phyloP scores from a whole-genome alignment of 441 rosid species.

The Erodium moschatum region DNA sequence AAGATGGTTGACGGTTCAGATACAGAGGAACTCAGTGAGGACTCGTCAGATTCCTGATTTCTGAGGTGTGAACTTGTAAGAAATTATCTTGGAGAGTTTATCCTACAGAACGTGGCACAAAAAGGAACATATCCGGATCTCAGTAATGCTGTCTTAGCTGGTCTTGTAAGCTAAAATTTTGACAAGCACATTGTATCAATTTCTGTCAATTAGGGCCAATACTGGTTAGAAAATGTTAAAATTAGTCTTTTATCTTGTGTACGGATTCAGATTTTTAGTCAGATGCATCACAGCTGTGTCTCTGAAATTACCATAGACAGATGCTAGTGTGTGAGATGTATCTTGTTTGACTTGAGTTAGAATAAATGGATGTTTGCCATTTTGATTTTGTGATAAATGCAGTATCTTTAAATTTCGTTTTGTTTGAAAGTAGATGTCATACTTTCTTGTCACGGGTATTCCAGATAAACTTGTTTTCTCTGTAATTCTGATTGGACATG shows the following conservation, averaged over 20 bases:
- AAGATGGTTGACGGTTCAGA: slow-evolving; percentile 63
- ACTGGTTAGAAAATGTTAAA: neutral
- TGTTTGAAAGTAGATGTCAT: too few species aligned
- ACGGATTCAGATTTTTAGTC: neutral
- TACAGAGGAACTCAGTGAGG: slow-evolving; percentile 34
- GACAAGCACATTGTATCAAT: too few species aligned
- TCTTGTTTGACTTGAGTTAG: too few species aligned
- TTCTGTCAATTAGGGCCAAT: neutral
- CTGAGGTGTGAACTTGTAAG: neutral
- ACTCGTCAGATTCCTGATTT: slow-evolving; percentile 11
- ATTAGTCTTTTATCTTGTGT: neutral
- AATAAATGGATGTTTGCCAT: too few species aligned
- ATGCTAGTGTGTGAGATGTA: too few species aligned
- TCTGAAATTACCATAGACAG: too few species aligned
- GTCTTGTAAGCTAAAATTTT: neutral
- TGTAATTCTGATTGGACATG: too few species aligned
- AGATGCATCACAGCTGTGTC: neutral
- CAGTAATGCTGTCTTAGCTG: neutral
- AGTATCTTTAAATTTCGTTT: too few species aligned
- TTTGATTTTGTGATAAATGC: too few species aligned
- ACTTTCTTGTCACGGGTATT: too few species aligned
- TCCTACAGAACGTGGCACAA: neutral
- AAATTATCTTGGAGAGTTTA: neutral
- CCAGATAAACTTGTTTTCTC: too few species aligned
- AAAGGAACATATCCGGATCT: neutral